phyloP scores from a whole-genome alignment of 139 green algal genomes.

The Chlamydomonas eustigma region DNA sequence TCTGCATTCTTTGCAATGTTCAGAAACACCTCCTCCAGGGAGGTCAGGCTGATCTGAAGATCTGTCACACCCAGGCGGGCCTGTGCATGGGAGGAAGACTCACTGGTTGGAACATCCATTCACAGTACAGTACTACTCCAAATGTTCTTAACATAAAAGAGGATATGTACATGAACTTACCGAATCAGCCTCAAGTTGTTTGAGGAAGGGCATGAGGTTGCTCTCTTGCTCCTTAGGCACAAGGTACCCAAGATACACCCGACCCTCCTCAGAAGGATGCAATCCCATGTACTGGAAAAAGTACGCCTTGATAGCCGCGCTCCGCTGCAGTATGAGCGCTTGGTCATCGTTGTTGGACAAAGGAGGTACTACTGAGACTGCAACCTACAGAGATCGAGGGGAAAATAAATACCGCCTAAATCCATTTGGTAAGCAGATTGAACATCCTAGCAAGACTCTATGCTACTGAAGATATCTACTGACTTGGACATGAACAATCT shows the following conservation, averaged over 20 bases:
- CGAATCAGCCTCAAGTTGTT: neutral
- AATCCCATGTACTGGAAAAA: conserved; percentile 37
- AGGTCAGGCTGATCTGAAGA: conserved; percentile 14
- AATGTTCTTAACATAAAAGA: no score
- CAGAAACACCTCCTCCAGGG: conserved; percentile 80
- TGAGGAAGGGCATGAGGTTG: neutral
- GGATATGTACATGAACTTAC: no score
- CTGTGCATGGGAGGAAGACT: neutral
- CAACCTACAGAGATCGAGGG: conserved; percentile 7
- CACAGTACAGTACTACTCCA: no score
- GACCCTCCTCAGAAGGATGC: conserved; percentile 51
- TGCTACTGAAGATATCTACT: no score
- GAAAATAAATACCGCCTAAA: no score
- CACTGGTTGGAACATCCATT: no score
- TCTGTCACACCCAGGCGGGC: conserved; percentile 7
- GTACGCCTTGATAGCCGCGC: conserved; percentile 1
- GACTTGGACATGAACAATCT: no score
- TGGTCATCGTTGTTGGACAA: neutral
- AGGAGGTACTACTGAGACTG: conserved; percentile 15
- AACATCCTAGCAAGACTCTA: no score
- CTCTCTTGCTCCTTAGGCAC: conserved; percentile 31
- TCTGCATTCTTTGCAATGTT: conserved; percentile 62
- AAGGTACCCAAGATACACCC: conserved; percentile 66
- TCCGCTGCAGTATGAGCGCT: neutral
- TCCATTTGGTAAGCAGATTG: no score